These are phyloP conservation scores for Aspergillus tubingensis DNA, from an alignment of 2,329 filamentous ascomycete species.

Conservation along the genomic window DNA sequence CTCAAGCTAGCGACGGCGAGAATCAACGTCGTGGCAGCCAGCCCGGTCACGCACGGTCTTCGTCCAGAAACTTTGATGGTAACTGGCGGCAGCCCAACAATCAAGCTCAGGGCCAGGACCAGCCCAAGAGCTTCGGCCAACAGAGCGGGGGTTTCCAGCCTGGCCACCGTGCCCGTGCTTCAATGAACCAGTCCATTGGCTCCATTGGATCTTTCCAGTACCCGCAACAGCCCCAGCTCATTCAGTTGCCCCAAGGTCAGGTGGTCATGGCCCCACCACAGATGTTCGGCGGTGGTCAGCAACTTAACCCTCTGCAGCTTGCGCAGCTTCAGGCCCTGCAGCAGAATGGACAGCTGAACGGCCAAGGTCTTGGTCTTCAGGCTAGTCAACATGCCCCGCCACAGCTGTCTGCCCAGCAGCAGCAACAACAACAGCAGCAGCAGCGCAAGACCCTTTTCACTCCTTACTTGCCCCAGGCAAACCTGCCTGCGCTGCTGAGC, in stretches of 20 bases:
- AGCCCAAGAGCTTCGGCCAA: slow-evolving; percentile 65
- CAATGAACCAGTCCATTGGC: slow-evolving; percentile 82
- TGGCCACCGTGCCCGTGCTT: slow-evolving; percentile 82
- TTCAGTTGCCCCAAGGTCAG: slow-evolving; percentile 81
- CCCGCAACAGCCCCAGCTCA: slow-evolving; percentile 78
- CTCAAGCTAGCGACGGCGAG: slow-evolving; percentile 63
- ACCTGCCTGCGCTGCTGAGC: slow-evolving; percentile 81
- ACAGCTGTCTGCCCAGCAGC: slow-evolving; percentile 56
- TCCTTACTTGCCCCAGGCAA: slow-evolving; percentile 93
- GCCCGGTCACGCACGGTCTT: slow-evolving; percentile 73
- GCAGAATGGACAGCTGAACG: slow-evolving; percentile 82
- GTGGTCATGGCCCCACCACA: slow-evolving; percentile 77
- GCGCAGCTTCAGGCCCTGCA: slow-evolving; percentile 91
- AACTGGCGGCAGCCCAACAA: slow-evolving; percentile 89
- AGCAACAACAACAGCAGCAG: slow-evolving; percentile 74
- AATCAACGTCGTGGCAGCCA: slow-evolving; percentile 75
- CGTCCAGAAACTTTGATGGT: slow-evolving; percentile 92
- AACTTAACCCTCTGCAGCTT: slow-evolving; percentile 83
- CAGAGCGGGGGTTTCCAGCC: slow-evolving; percentile 80
- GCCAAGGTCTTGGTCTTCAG: slow-evolving; percentile 68
- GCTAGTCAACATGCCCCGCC: slow-evolving; percentile 72
- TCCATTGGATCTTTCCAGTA: slow-evolving; percentile 88
- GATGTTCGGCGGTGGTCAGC: slow-evolving; percentile 78
- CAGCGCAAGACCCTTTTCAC: slow-evolving; percentile 98
- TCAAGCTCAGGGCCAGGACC: slow-evolving; percentile 49